Percentiles rank a stretch among this genome's conserved stretches.
Conservation (phyloP, 2,329 filamentous ascomycete species). For the Trichocomaceae sp. region DNA sequence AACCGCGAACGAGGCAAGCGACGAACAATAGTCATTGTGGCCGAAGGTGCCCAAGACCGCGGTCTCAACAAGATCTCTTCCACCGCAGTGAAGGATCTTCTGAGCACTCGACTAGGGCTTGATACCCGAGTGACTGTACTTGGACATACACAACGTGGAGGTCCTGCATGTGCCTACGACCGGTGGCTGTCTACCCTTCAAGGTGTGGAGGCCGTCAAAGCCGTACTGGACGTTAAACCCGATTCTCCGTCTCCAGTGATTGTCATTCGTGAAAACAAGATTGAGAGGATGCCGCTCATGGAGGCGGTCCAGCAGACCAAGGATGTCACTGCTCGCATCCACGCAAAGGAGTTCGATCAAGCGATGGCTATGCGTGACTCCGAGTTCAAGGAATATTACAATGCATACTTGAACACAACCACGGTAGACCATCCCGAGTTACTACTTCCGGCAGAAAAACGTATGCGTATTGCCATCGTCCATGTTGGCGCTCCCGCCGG, state of each 20-base stretch:
- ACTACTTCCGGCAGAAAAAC: slow-evolving; percentile 65
- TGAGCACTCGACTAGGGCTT: slow-evolving; percentile 72
- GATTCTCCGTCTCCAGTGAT: slow-evolving; percentile 91
- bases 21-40: slow-evolving; percentile 96
- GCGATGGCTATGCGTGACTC: slow-evolving; percentile 86
- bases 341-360: slow-evolving; percentile 73
- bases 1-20: slow-evolving; percentile 83
- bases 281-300: slow-evolving; percentile 80
- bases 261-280: slow-evolving; percentile 96
- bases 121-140: slow-evolving; percentile 93
- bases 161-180: slow-evolving; percentile 87
- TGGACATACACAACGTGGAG: slow-evolving; percentile 95
- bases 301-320: slow-evolving; percentile 83
- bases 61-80: slow-evolving; percentile 78
- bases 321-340: slow-evolving; percentile 72
- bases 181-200: slow-evolving; percentile 88
- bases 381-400: slow-evolving; percentile 89
- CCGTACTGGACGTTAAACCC: slow-evolving; percentile 80
- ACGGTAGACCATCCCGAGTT: slow-evolving; percentile 67
- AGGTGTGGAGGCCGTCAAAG: slow-evolving; percentile 87
- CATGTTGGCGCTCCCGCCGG: slow-evolving; percentile 94
- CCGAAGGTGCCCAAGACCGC: slow-evolving; percentile 84
- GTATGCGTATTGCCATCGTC: slow-evolving; percentile 90
- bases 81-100: slow-evolving; percentile 74
- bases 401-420: slow-evolving; percentile 85